phyloP scores from a whole-genome alignment of 1,284 basidiomycete species.

The Marasmius oreades region DNA sequence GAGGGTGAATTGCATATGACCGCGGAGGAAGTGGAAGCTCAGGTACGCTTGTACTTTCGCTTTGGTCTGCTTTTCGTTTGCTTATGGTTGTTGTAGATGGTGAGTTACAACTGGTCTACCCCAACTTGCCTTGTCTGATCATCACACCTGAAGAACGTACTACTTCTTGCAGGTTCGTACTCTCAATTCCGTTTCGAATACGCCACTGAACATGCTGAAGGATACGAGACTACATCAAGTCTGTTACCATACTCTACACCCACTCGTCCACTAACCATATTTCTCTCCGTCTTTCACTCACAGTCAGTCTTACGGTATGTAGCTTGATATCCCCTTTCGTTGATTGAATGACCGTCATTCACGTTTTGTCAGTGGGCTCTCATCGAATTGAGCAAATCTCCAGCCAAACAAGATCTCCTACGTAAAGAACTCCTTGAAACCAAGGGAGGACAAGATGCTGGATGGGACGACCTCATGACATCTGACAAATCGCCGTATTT shows the following conservation, averaged over 20 bases:
- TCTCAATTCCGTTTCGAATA: background rate
- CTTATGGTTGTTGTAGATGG: background rate
- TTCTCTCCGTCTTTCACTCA: background rate
- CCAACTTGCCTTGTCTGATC: background rate
- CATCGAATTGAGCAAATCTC: constrained; percentile 24
- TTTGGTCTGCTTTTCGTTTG: background rate
- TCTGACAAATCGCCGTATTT: constrained; percentile 5
- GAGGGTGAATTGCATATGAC: constrained; percentile 48
- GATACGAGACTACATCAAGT: constrained; percentile 41
- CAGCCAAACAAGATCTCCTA: constrained; percentile 22
- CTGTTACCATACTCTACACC: constrained; percentile 11
- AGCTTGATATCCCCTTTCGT: background rate
- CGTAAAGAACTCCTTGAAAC: constrained; percentile 23
- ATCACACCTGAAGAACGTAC: constrained; percentile 24
- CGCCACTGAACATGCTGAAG: background rate
- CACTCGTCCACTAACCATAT: background rate
- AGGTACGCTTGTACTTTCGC: constrained; percentile 24
- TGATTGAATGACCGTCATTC: too few species aligned
- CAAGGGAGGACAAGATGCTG: constrained; percentile 18
- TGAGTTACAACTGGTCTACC: background rate
- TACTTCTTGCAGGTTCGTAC: constrained; percentile 32
- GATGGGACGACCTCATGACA: constrained; percentile 6
- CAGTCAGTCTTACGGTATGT: constrained; percentile 25
- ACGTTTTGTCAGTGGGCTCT: constrained; percentile 26
- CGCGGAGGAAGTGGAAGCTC: constrained; percentile 65